Evolutionary conservation across 1,284 basidiomycete genomes (phyloP).

Genomic region (Malassezia restricta): DNA sequence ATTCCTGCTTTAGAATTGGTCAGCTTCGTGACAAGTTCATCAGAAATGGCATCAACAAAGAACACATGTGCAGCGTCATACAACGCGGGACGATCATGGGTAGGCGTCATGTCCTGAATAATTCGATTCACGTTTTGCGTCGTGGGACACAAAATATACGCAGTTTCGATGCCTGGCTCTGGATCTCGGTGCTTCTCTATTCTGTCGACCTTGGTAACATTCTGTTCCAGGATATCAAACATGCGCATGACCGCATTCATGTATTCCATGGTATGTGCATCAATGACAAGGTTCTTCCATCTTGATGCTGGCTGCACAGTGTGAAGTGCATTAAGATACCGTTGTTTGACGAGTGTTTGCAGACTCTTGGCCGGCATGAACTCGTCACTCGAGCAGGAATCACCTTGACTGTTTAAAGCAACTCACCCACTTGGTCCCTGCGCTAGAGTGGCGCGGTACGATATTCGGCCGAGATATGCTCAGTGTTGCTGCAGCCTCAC

Average conservation of each 20-base stretch:
- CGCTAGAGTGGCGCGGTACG: constrained; percentile 3
- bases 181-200: constrained; percentile 35
- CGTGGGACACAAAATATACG: constrained; percentile 84
- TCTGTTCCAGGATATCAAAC: constrained; percentile 49
- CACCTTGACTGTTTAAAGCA: not conserved
- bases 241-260: constrained; percentile 78
- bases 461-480: not conserved
- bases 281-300: constrained; percentile 97
- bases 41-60: constrained; percentile 60
- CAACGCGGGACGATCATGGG: constrained; percentile 48
- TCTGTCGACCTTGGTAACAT: constrained; percentile 40
- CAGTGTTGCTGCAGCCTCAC: not conserved
- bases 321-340: constrained; percentile 35
- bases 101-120: constrained; percentile 50
- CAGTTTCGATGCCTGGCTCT: constrained; percentile 33
- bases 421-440: constrained; percentile 9
- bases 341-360: constrained; percentile 15
- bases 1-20: constrained; percentile 40
- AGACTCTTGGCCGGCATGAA: constrained; percentile 17
- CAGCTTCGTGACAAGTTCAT: constrained; percentile 34
- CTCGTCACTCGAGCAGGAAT: not conserved
- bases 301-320: constrained; percentile 40
- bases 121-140: constrained; percentile 83
- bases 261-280: constrained; percentile 75
- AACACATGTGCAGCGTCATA: constrained; percentile 84